Percentiles rank a stretch among this genome's conserved stretches.
Conservation (phyloP, 225 moss, liverwort and hornwort genomes). For the Straminergon stramineum region DNA sequence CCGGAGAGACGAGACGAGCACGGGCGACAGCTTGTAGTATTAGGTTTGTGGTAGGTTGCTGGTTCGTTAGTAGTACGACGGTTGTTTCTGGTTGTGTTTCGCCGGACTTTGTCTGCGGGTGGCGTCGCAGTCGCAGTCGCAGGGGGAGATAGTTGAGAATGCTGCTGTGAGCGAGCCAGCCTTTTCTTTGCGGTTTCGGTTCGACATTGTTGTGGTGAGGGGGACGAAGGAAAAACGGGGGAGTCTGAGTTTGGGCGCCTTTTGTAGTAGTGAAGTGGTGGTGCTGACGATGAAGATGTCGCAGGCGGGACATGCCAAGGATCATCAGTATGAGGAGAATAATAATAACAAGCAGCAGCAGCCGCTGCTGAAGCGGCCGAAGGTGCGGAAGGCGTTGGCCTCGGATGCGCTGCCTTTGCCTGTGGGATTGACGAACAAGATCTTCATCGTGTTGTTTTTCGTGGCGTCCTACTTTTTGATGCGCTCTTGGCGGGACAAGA, state of each 20-base stretch:
- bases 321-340: neutral
- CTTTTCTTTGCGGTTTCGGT: neutral
- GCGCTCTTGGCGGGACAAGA: constrained; percentile 96
- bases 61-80: neutral
- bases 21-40: neutral
- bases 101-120: neutral
- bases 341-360: neutral
- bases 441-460: constrained; percentile 87
- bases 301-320: neutral
- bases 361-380: constrained; percentile 10
- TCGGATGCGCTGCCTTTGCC: constrained; percentile 89
- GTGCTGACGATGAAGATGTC: neutral
- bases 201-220: neutral
- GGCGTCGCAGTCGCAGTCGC: neutral
- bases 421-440: constrained; percentile 86
- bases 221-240: neutral
- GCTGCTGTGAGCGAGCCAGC: neutral
- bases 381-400: constrained; percentile 52
- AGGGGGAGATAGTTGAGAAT: neutral
- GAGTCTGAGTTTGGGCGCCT: neutral
- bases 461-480: constrained; percentile 76
- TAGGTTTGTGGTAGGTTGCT: neutral
- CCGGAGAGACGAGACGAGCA: neutral
- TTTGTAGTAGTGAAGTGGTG: neutral
- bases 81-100: neutral